A percentile compares a stretch with the other conserved stretches of the same genome.
Conservation (phyloP, 441 rosid species). For the Lagerstroemia fauriei region DNA sequence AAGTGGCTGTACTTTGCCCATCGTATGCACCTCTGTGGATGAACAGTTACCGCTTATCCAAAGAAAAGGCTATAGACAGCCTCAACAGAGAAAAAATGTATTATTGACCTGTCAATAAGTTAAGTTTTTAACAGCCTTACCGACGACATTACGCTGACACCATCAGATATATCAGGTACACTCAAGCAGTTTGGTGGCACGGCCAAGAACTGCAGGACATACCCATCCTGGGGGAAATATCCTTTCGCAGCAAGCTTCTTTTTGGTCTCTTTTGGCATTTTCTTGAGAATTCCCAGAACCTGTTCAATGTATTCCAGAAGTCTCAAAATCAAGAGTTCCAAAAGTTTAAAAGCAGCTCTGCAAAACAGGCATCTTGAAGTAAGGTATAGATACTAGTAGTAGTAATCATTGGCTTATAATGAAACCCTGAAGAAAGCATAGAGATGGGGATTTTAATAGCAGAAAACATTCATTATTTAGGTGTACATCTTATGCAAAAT, state of each 20-base stretch:
- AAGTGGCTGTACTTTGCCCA: neutral
- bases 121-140: conserved; percentile 46
- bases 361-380: neutral
- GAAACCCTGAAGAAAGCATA: neutral
- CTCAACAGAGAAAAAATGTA: neutral
- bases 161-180: conserved; percentile 87
- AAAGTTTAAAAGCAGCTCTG: neutral
- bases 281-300: conserved; percentile 81
- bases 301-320: conserved; percentile 26
- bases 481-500: neutral
- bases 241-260: conserved; percentile 77
- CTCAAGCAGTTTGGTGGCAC: conserved; percentile 96
- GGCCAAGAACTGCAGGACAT: conserved; percentile 69
- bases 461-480: neutral
- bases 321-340: neutral
- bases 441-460: neutral
- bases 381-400: neutral
- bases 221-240: conserved; percentile 92
- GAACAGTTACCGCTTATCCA: neutral
- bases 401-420: neutral
- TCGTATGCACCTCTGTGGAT: neutral
- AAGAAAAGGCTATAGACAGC: neutral
- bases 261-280: conserved; percentile 63
- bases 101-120: neutral
- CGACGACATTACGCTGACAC: conserved; percentile 77